A percentile compares a stretch with the other conserved stretches of the same genome.
Conservation (phyloP, 805 yeast genomes). For the Nakazawaea sp. region DNA sequence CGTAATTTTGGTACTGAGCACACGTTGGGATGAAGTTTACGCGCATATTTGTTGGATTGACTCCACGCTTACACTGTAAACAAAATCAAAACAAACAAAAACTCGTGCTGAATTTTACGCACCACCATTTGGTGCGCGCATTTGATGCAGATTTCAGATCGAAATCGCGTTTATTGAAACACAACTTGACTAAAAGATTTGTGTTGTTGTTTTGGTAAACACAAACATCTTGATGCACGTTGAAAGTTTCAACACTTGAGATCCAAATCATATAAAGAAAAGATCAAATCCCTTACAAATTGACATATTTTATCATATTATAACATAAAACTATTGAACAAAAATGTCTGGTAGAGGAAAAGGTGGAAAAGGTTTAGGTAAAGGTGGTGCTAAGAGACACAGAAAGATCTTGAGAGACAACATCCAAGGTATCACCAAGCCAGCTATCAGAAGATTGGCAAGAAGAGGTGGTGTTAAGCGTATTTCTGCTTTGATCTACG, state of each 20-base stretch:
- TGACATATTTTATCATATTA: background rate
- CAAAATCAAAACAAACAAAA: too few species aligned
- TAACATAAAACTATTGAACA: slow-evolving; percentile 14
- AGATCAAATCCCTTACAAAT: background rate
- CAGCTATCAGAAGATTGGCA: slow-evolving; percentile 99
- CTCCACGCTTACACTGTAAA: too few species aligned
- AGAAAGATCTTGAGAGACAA: slow-evolving; percentile 98
- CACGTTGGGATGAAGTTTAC: too few species aligned
- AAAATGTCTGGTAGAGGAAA: slow-evolving; percentile 98
- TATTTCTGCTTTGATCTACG: slow-evolving; percentile 97
- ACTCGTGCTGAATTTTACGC: slow-evolving; percentile 1
- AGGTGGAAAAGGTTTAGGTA: slow-evolving; percentile 99
- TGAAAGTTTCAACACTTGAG: too few species aligned
- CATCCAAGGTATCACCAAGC: slow-evolving; percentile 99
- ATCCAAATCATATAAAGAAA: slow-evolving; percentile 10
- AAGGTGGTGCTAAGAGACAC: slow-evolving; percentile 99
- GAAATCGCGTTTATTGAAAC: too few species aligned
- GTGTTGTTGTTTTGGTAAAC: too few species aligned
- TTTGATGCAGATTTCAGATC: too few species aligned
- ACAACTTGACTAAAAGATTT: too few species aligned
- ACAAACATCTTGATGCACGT: background rate
- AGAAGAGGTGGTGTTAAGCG: slow-evolving; percentile 99
- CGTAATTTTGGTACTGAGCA: too few species aligned
- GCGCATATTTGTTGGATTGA: too few species aligned
- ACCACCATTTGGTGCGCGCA: background rate